A percentile compares a stretch with the other conserved stretches of the same genome.
Evolutionary conservation across 2,329 filamentous ascomycete species (phyloP).

Genomic region (Gaeumannomyces tritici): DNA sequence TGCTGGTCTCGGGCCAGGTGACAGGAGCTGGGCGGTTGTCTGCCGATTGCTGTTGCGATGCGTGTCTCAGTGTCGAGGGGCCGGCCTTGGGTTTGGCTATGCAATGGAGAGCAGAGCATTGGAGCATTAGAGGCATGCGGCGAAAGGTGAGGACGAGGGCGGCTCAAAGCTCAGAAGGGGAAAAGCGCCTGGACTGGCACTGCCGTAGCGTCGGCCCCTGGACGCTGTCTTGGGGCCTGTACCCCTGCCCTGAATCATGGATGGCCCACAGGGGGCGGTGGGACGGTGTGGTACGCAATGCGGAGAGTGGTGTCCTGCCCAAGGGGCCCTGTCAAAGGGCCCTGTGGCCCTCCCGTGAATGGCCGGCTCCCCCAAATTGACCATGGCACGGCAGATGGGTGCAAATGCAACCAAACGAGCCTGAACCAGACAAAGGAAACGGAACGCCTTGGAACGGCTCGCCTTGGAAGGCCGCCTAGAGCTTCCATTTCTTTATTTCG

Average conservation of each 20-base stretch:
- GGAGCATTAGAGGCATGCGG: no score
- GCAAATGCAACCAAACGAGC: background rate
- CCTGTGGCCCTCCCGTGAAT: background rate
- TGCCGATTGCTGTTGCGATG: constrained; percentile 23
- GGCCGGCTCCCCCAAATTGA: background rate
- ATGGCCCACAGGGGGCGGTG: background rate
- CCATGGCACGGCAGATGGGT: background rate
- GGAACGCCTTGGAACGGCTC: no score
- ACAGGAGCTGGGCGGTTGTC: background rate
- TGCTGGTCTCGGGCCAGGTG: background rate
- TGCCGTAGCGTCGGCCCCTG: background rate
- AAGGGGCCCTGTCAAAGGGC: no score
- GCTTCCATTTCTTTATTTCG: background rate
- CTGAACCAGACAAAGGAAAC: background rate
- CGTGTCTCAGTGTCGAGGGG: constrained; percentile 26
- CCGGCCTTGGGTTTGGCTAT: constrained; percentile 2
- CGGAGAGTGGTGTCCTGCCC: constrained; percentile 1
- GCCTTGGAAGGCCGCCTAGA: background rate
- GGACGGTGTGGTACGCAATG: constrained; percentile 3
- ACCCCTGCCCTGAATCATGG: background rate
- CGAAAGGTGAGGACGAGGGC: background rate
- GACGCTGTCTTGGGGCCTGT: background rate
- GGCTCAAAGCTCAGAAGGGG: constrained; percentile 5
- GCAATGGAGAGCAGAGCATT: constrained; percentile 7
- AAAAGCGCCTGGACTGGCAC: background rate